A percentile compares a stretch with the other conserved stretches of the same genome.
Evolutionary conservation across 257 asterid genomes (phyloP).

Genomic region (Solanum pinnatisectum): DNA sequence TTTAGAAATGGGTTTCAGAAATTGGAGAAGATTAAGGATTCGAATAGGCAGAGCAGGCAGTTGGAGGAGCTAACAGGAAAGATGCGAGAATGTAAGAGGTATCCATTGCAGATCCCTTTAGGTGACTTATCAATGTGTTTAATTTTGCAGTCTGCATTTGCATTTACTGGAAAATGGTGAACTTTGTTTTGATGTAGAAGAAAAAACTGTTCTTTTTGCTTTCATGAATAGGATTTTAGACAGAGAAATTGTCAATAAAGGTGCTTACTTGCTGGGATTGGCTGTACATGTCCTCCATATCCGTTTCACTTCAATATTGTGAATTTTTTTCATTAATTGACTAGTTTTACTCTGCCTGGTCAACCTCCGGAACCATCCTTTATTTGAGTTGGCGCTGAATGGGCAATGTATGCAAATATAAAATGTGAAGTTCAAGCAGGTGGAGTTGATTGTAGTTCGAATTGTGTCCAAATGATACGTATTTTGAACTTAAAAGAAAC

Average conservation of each 20-base stretch:
- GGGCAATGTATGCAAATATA: not conserved
- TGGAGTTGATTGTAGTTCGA: not conserved
- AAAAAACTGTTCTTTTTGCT: not conserved
- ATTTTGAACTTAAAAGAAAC: not conserved
- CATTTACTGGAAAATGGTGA: not conserved
- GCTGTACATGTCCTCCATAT: not conserved
- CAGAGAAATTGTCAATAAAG: not conserved
- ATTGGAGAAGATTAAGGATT: conserved; percentile 87
- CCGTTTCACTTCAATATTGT: not conserved
- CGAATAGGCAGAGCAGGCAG: conserved; percentile 86
- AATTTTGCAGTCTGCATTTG: not conserved
- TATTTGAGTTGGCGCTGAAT: not conserved
- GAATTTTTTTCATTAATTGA: not conserved
- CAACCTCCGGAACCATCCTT: not conserved
- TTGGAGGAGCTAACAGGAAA: conserved; percentile 94
- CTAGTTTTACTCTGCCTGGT: not conserved
- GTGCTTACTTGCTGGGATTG: not conserved
- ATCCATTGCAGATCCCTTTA: not conserved
- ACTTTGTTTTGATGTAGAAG: not conserved
- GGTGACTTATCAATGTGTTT: not conserved
- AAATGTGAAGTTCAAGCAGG: not conserved
- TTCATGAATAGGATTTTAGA: not conserved
- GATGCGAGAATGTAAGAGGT: conserved; percentile 99
- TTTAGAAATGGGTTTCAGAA: conserved; percentile 95
- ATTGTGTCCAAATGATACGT: not conserved